Base-by-base conservation (phyloP, 2,329 filamentous ascomycete genomes). In the Ceratocystis alfenasii region DNA sequence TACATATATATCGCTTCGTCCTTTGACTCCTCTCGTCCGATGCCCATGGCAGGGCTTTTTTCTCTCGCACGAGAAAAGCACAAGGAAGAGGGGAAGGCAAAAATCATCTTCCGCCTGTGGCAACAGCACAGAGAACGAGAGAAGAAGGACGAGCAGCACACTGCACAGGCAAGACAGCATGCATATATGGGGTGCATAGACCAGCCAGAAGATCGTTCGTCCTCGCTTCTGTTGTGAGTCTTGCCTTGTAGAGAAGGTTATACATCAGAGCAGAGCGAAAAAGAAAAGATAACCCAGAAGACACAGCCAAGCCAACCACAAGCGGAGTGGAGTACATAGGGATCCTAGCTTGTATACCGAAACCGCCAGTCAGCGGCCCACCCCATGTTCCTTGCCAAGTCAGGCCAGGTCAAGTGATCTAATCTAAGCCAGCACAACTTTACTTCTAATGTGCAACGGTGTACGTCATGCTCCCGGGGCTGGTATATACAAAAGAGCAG, bases 321-420 rank as follows among this genome's bases (percentile, higher is more conserved):
- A 25, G 17, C 25, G 5, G 25, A 55, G 22, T 17, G 28, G 50
- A 30, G 20, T 25, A 55, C 17, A 55, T 12, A 6, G 50, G 8
- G 12, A 28, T 55, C 50, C 50, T 15, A 55, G 50, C 50, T 25
- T 22, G 20, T 55, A 55, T 55, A 22, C 50, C 50, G 15, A 25
- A 55, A 55, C 20, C 50, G 50, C 22, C 25, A 55, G 28, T 30
- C 50, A 25, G 10, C 22, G 28, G 8, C 28, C 50, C 20, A 55
- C 50, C 50, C 50, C 33, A 36, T 55, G 25, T 22, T 55, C 50
- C 50, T 55, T 55, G 50, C 50, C 50, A 55, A 50, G 46, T 50
- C 15, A 30, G 25, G 20, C 46, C 17, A 50, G 20, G 46, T 50
- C 17, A 50, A 50, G 46, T 50, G 20, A 22, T n/a, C 46, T 20